Evolutionary conservation across 2,329 filamentous ascomycete genomes (phyloP), one percentile per base, ranked within the genome.

Genomic region (Thielaviopsis ethacetica): DNA sequence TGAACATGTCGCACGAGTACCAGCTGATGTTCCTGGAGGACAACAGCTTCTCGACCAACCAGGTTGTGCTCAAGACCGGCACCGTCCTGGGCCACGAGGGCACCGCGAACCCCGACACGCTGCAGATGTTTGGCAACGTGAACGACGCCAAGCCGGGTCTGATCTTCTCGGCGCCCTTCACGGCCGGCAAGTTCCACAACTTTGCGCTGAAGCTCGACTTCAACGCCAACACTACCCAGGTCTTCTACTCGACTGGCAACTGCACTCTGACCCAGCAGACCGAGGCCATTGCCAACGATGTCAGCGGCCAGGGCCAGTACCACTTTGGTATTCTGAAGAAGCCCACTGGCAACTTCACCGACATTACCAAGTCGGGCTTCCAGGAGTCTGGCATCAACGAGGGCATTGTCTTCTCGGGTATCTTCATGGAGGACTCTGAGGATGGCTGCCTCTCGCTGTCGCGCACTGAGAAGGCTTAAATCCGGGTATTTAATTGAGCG

Each of bases 251-350:
- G 1, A 68, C 70, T 19, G 75, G 73, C 51, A 66, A 66, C 30
- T 65, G 67, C 1, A 67, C 74, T 0, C 75, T 84, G 30, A 68
- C 71, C 34, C 66, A 70, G 1, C 75, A 77, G n/a, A 78, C 73
- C 0, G 67, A 70, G 19, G 68, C 74, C 0, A 64, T 77, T 0
- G 22, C 68, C 65, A 67, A 75, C 59, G 68, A 66, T 57, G 65
- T 76, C 61, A 67, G 67, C 61, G 63, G 62, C 22, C 65, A 70
- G 52, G 68, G 70, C 24, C 63, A 70, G 51, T 77, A 76, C 67
- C 81, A 84, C 66, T 76, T 84, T 56, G 81, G 81, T 41, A 66
- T 83, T 1, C 70, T 84, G 61, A 84, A 84, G 75, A 83, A 83
- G 72, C 75, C 77, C 5, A 72, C 76, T 54, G 71, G 76, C 58